Base-by-base conservation (phyloP, 1,284 basidiomycete species). In the Ustilago trichophora region DNA sequence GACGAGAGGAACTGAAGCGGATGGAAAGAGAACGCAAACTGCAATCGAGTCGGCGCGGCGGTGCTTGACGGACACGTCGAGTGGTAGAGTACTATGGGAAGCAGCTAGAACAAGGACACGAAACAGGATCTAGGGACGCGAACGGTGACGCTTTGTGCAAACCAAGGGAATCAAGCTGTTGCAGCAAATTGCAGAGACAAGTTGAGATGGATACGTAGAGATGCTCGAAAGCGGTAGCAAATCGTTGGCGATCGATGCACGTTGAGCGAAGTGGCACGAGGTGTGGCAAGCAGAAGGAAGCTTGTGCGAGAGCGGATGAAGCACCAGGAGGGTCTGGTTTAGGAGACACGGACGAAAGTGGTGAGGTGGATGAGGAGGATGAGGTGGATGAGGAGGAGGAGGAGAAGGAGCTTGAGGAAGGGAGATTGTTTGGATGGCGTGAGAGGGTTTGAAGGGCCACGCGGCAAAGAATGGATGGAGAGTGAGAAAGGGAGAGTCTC, bases 401-500 rank as follows among this genome's bases (percentile, higher is more conserved):
- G 24, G 26, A 44, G 42, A 13, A 37, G 26, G 35, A 26, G 50
- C 40, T 51, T 36, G 49, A 44, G 34, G n/a, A 15, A 13, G 12
- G 19, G 29, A 10, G n/a, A n/a, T n/a, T n/a, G n/a, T n/a, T n/a
- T 16, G 27, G 4, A 36, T 4, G 34, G 18, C 12, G 31, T 40
- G 33, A 35, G n/a, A 10, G 29, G n/a, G 22, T 26, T 18, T 29
- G 27, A 29, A 26, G 18, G 31, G 42, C 34, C 44, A 42, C 40
- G 44, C 22, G 35, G 44, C 29, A 36, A 26, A 38, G 34, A 6
- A 43, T 31, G 50, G 19, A 11, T 26, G 22, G 26, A 18, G 26
- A 37, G 16, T 11, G 38, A 37, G 26, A 40, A 21, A 35, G n/a
- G 54, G 34, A 33, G 35, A 48, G 59, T 63, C 59, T 63, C 59